Base-by-base conservation (phyloP, 805 yeast genomes). In the Kodamaea fukazawae region DNA sequence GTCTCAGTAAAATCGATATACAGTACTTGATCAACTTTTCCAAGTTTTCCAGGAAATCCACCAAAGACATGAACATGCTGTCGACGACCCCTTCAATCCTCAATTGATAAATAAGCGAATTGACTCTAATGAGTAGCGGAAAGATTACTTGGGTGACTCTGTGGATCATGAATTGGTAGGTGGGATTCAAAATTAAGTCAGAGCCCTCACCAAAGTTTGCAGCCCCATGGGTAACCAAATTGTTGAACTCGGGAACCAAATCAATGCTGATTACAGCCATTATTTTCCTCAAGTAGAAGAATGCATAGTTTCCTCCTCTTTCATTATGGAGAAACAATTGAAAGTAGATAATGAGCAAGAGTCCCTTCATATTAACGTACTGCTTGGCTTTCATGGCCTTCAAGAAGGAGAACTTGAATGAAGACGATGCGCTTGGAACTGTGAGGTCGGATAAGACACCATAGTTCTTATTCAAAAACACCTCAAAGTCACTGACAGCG, bases 271-370 rank as follows among this genome's bases (percentile, higher is more conserved):
- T 20, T 3, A 49, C 50, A 1, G 67, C 32, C 20, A 58, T 35
- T 4, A 58, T 35, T 34, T 65, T 65, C 34, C 58, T 62, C 28
- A 67, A 39, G 43, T 61, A 68, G 34, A 58, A 60, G 41, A 57
- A 65, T 1, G 73, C 54, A 32, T 63, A 56, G 0, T 47, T 41
- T 7, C 32, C 32, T 13, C 48, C 47, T 6, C 40, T 34, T 44
- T 71, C 76, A 42, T 68, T 75, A 44, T 68, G 66, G n/a, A 64
- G 45, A 38, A 61, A 61, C 3, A 78, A 38, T 34, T 65, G 68
- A 27, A 49, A 56, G 38, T 59, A 57, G 15, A 65, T 35, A 1
- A 65, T 55, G 12, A 57, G 34, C 4, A 47, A 38, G 13, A 67
- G 56, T 1, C 45, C 41, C 20, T 47, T 47, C 38, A 45, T 34